Evolutionary conservation across 2,329 filamentous ascomycete species (phyloP).

Genomic region (Hypomyces rosellus): DNA sequence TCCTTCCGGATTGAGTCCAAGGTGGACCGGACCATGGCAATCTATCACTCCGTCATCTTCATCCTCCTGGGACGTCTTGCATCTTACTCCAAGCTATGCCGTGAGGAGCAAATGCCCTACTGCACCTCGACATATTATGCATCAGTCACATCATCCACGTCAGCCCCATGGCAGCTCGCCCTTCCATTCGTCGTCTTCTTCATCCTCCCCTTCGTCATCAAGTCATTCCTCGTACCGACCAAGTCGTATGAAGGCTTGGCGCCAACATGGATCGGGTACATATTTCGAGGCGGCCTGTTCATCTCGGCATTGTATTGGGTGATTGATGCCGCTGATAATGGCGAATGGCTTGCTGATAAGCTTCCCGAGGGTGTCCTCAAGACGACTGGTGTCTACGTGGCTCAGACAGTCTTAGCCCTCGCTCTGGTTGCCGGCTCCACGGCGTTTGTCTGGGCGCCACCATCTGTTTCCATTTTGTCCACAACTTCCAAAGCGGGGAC

Average conservation of each 20-base stretch:
- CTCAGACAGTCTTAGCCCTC: slow-evolving; percentile 73
- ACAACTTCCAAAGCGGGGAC: slow-evolving; percentile 37
- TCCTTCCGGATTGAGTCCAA: slow-evolving; percentile 66
- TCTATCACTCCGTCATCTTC: slow-evolving; percentile 82
- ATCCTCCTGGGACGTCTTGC: slow-evolving; percentile 70
- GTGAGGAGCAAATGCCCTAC: slow-evolving; percentile 97
- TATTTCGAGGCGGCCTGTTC: slow-evolving; percentile 69
- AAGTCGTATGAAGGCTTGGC: slow-evolving; percentile 84
- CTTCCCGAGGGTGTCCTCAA: slow-evolving; percentile 60
- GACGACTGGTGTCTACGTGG: slow-evolving; percentile 65
- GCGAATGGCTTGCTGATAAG: slow-evolving; percentile 61
- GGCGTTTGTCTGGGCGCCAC: slow-evolving; percentile 79
- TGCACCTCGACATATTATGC: slow-evolving; percentile 95
- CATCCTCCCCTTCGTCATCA: slow-evolving; percentile 66
- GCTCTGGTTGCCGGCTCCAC: slow-evolving; percentile 78
- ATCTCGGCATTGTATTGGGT: slow-evolving; percentile 80
- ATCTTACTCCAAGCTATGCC: slow-evolving; percentile 85
- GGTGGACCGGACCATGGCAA: slow-evolving; percentile 65
- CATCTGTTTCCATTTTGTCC: slow-evolving; percentile 68
- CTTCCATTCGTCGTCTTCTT: slow-evolving; percentile 72
- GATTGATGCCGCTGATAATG: slow-evolving; percentile 82
- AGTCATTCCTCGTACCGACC: slow-evolving; percentile 74
- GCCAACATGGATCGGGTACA: slow-evolving; percentile 74
- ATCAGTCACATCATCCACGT: slow-evolving; percentile 85
- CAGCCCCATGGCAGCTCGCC: slow-evolving; percentile 78